Evolutionary conservation across 2,329 filamentous ascomycete genomes (phyloP), one percentile per base, ranked within the genome.

Genomic region (Xylariaceae sp.): DNA sequence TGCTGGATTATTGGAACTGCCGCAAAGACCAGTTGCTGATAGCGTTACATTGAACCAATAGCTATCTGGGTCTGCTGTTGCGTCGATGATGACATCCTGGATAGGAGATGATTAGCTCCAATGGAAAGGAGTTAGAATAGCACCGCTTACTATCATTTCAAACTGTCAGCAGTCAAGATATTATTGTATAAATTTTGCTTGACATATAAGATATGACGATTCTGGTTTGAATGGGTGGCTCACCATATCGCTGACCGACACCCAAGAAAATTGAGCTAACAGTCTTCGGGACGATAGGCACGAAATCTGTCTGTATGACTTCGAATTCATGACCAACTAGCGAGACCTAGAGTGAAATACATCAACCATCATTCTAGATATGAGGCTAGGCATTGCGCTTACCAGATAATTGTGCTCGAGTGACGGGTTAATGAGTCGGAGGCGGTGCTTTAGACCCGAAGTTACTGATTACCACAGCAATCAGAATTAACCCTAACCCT

Each of bases 301-400:
- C 77, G 14, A 80, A 75, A 55, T 83, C 80, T 40, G 71, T 74
- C 6, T 74, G 69, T 43, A 82, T 76, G 46, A 81, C 74, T 0
- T 71, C 76, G 52, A 81, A 66, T 13, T 67, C 68, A 62, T 83
- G 79, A 31, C 71, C 70, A 49, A 72, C 75, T 5, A 79, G 70
- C 18, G 79, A 74, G 39, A 49, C 47, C 47, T 47, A 41, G 28
- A 5, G 34, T 13, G 43, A 31, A 13, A 33, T 22, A 7, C 31
- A 14, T 36, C 17, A 14, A 16, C 6, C 11, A 16, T 34, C 31
- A n/a, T 45, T 4, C 7, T 33, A 36, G 13, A 3, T 5, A 10
- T 36, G 17, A 33, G 11, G 12, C 3, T 13, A 31, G 6, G 9
- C n/a, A 16, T 33, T 2, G 28, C 17, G 7, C 43, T 33, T 45